Conservation (phyloP, 2,329 filamentous ascomycete genomes). For the Plectosphaerella cucumerina region DNA sequence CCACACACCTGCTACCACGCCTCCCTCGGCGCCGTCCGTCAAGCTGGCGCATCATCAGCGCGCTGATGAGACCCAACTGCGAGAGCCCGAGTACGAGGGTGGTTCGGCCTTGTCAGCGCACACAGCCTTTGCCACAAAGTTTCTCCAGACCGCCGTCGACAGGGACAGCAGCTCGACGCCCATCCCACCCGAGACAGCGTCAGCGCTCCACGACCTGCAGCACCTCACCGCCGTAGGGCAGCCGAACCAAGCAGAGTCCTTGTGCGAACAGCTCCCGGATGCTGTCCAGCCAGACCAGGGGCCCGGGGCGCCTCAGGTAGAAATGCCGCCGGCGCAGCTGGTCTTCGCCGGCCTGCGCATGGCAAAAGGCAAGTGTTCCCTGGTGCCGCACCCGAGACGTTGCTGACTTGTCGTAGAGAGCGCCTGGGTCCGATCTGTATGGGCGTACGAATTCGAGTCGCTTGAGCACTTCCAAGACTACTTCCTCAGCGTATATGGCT, state of each 20-base stretch:
- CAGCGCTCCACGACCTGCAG: constrained; percentile 11
- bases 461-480: constrained; percentile 12
- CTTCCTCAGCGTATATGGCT: constrained; percentile 15
- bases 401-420: not conserved
- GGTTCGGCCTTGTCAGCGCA: constrained; percentile 16
- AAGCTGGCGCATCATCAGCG: not conserved
- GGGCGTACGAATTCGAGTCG: constrained; percentile 5
- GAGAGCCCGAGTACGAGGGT: constrained; percentile 14
- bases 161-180: constrained; percentile 9
- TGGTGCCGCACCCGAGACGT: too few relatives aligned
- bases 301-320: not conserved
- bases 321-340: constrained; percentile 10
- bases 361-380: constrained; percentile 2
- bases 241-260: constrained; percentile 5
- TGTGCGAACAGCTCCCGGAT: constrained; percentile 4
- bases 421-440: constrained; percentile 3
- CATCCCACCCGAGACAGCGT: constrained; percentile 14
- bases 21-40: not conserved
- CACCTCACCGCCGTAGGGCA: constrained; percentile 7
- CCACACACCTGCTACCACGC: not conserved
- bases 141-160: constrained; percentile 13
- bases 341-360: constrained; percentile 10
- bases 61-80: not conserved
- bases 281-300: constrained; percentile 6
- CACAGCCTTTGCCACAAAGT: constrained; percentile 15